Percentiles rank a stretch among this genome's conserved stretches.
Conservation (phyloP, 2,329 filamentous ascomycete genomes). For the Epichloe hybrida region DNA sequence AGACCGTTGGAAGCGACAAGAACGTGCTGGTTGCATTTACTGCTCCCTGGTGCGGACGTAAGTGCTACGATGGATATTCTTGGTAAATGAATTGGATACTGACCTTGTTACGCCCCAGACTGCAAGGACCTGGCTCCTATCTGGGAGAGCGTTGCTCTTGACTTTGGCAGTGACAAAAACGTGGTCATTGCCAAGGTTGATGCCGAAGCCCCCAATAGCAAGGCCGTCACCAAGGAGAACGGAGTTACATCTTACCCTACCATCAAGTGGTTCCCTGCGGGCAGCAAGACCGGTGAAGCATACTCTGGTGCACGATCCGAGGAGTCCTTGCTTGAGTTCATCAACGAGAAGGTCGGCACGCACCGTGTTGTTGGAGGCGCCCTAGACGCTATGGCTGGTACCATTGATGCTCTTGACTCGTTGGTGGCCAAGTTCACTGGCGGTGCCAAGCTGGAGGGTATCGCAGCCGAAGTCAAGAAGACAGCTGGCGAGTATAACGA, state of each 20-base stretch:
- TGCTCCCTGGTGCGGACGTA: conserved; percentile 96
- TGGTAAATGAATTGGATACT: background rate
- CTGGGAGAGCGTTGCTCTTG: conserved; percentile 76
- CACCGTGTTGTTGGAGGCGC: conserved; percentile 71
- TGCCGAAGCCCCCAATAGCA: conserved; percentile 76
- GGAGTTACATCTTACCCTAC: conserved; percentile 83
- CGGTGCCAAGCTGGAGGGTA: conserved; percentile 46
- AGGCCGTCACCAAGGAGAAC: conserved; percentile 61
- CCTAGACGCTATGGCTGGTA: conserved; percentile 67
- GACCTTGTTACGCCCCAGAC: conserved; percentile 43
- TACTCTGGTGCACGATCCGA: conserved; percentile 71
- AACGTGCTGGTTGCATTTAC: conserved; percentile 93
- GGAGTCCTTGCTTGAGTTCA: conserved; percentile 59
- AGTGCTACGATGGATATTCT: conserved; percentile 26
- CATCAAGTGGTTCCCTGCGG: conserved; percentile 93
- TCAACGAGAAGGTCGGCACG: conserved; percentile 84
- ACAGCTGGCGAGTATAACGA: conserved; percentile 52
- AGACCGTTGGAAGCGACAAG: conserved; percentile 70
- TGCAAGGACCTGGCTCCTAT: conserved; percentile 87
- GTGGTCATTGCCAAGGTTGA: conserved; percentile 93
- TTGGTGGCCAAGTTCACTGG: conserved; percentile 63
- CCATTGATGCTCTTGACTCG: conserved; percentile 62
- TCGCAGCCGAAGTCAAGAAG: conserved; percentile 59
- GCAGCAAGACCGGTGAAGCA: conserved; percentile 53
- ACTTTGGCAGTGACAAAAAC: conserved; percentile 63